Evolutionary conservation across 441 rosid genomes (phyloP), one percentile per base, ranked within the genome.

Genomic region (Sinapis alba): DNA sequence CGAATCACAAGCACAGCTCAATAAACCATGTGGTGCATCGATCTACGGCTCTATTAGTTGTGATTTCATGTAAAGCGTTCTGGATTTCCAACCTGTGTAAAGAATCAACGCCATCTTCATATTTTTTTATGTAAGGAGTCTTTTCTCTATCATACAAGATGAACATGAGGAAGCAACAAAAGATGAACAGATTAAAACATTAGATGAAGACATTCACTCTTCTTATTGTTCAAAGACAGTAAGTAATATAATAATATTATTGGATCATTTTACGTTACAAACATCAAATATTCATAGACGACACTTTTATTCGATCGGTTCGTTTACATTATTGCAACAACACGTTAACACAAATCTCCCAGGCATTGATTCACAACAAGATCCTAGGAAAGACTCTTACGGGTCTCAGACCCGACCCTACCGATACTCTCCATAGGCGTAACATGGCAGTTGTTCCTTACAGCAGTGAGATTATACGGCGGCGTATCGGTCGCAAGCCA

Each of bases 401-500:
- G 60, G 68, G 50, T 62, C 60, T 71, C 34, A 27, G 72, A 47
- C 21, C 54, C 54, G 1, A 16, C 54, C 54, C 38, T 8, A 73
- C 38, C 51, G 24, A 13, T 13, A 15, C 30, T 21, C 58, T 68
- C 78, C 28, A 2, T n/a, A 7, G 32, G 32, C 10, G 26, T 5
- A 47, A 50, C 24, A 30, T 69, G 68, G 63, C 96, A 92, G 45
- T 65, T 12, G 53, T 82, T 83, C 81, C 91, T 63, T 20, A 82
- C 13, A 0, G 83, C 84, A 1, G 81, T 81, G 56, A 90, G 82
- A 56, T 85, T 0, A n/a, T 50, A 50, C 4, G 56, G 56, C 4
- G 56, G 56, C 56, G 80, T 45, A 28, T 88, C 92, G 0, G 1
- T 11, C 0, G 93, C 90, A 45, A 92, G 83, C 97, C 97, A 90